These are phyloP conservation scores for Tetrahymena borealis DNA, from an alignment of 73 alveolate genomes.

Conservation along the genomic window DNA sequence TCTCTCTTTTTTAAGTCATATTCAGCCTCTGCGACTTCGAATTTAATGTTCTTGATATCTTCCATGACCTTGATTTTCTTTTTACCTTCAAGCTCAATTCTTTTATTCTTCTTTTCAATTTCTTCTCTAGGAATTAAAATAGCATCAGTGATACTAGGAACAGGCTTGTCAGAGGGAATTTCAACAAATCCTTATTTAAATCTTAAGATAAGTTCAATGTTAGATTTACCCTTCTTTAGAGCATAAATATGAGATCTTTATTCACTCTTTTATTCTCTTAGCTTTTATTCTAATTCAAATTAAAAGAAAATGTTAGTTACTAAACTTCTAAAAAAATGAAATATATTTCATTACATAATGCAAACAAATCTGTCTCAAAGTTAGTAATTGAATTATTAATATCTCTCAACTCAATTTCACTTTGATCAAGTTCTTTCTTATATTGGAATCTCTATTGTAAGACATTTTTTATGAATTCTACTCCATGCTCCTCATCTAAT, in stretches of 20 bases:
- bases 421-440: not conserved
- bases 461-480: not conserved
- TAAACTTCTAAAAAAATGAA: not conserved
- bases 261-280: not conserved
- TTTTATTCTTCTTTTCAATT: constrained; percentile 25
- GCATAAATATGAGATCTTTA: not conserved
- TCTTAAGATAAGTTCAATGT: constrained; percentile 32
- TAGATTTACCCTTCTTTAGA: constrained; percentile 29
- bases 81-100: constrained; percentile 29
- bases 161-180: constrained; percentile 34
- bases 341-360: not conserved
- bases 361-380: not conserved
- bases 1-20: constrained; percentile 20
- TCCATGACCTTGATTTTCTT: constrained; percentile 23
- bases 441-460: not conserved
- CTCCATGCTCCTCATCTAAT: not conserved
- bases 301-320: not conserved
- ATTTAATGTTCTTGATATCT: constrained; percentile 31
- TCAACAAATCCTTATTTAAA: constrained; percentile 41
- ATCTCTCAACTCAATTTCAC: not conserved
- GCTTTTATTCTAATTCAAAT: not conserved
- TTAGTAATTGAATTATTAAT: not conserved
- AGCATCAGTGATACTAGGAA: constrained; percentile 30
- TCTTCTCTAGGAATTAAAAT: constrained; percentile 34
- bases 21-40: constrained; percentile 10